Conservation (phyloP, 2,329 filamentous ascomycete species). For the Claviceps capensis region DNA sequence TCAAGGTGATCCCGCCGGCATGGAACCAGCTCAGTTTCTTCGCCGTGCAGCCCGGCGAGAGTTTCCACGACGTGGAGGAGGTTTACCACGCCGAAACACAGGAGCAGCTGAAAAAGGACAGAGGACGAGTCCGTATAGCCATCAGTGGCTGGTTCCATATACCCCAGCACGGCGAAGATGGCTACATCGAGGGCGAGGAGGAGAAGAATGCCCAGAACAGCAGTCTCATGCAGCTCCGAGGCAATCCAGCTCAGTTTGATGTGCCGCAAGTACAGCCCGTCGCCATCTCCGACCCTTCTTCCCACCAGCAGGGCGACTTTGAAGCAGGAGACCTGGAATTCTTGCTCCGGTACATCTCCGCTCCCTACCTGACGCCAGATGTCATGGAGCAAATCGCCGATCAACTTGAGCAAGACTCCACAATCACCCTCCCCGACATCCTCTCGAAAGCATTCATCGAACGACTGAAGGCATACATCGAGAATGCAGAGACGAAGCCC, state of each 20-base stretch:
- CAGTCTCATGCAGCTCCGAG: conserved; percentile 82
- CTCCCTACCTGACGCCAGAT: conserved; percentile 83
- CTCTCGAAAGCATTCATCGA: conserved; percentile 60
- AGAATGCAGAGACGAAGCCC: conserved; percentile 42
- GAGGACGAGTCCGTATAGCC: conserved; percentile 80
- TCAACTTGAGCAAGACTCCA: conserved; percentile 70
- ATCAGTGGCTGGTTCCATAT: conserved; percentile 99
- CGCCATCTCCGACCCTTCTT: conserved; percentile 24
- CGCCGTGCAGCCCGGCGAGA: conserved; percentile 93
- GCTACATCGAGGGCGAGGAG: conserved; percentile 77
- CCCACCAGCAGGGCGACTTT: conserved; percentile 44
- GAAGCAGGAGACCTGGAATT: conserved; percentile 77
- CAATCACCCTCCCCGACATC: conserved; percentile 42
- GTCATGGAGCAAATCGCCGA: conserved; percentile 71
- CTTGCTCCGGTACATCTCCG: conserved; percentile 77
- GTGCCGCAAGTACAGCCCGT: conserved; percentile 53
- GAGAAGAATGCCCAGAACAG: conserved; percentile 81
- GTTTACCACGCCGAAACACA: conserved; percentile 61
- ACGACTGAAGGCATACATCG: conserved; percentile 57
- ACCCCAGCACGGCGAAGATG: conserved; percentile 84
- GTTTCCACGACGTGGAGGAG: conserved; percentile 97
- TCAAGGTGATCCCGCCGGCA: conserved; percentile 76
- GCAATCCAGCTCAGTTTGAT: conserved; percentile 83
- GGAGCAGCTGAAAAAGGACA: conserved; percentile 51
- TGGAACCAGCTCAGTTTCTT: conserved; percentile 99